Percentiles rank a stretch among this genome's conserved stretches.
phyloP scores from a whole-genome alignment of 495 filamentous ascomycete species.

The Neurospora sp. region DNA sequence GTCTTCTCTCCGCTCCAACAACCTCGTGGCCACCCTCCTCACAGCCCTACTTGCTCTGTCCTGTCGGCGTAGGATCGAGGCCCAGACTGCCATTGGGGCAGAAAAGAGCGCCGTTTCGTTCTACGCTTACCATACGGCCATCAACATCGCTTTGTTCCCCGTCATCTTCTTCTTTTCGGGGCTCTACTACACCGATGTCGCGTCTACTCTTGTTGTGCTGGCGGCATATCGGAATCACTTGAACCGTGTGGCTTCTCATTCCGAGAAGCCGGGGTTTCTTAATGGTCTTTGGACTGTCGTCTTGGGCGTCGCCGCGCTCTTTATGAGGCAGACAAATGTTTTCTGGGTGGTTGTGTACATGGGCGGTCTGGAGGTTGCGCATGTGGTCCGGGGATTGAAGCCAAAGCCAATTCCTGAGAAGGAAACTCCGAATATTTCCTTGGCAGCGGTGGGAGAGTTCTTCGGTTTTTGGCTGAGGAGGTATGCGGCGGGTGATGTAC shows the following conservation, averaged over 20 bases:
- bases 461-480: slow-evolving; percentile 21
- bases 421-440: slow-evolving; percentile 9
- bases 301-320: slow-evolving; percentile 51
- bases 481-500: slow-evolving; percentile 44
- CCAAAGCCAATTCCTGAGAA: slow-evolving; percentile 9
- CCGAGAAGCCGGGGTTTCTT: slow-evolving; percentile 11
- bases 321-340: slow-evolving; percentile 88
- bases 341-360: slow-evolving; percentile 89
- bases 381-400: slow-evolving; percentile 31
- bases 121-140: slow-evolving; percentile 46
- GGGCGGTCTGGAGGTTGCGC: slow-evolving; percentile 60
- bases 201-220: slow-evolving; percentile 57
- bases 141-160: slow-evolving; percentile 83
- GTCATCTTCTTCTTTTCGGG: slow-evolving; percentile 90
- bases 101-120: slow-evolving; percentile 6
- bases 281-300: slow-evolving; percentile 37
- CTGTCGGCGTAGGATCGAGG: slow-evolving; percentile 23
- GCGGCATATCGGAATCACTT: slow-evolving; percentile 56
- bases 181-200: slow-evolving; percentile 87
- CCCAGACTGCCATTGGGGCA: slow-evolving; percentile 4
- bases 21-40: slow-evolving; percentile 35
- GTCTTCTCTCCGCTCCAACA: slow-evolving; percentile 39
- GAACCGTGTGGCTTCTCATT: slow-evolving; percentile 16
- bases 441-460: slow-evolving; percentile 10
- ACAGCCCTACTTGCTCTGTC: slow-evolving; percentile 22